Base-by-base conservation (phyloP, 2,329 filamentous ascomycete species). In the Fusarium dlaminii region DNA sequence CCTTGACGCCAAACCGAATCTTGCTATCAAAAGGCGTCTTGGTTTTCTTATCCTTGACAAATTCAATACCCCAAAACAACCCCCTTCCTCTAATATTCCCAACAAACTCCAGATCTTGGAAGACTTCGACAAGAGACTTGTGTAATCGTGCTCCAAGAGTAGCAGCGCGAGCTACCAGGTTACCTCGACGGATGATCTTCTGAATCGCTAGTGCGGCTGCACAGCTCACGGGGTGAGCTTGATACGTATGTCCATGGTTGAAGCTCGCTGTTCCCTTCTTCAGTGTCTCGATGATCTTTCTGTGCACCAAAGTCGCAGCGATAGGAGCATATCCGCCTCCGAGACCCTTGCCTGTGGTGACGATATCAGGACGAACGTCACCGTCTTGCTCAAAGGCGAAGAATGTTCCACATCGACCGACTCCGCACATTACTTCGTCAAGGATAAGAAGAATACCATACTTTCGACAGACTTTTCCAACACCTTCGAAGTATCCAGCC, bases 391-490 rank as follows among this genome's bases (percentile, higher is more conserved):
- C 85, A 87, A 89, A 93, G 4, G 89, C 88, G 81, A 93, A 88
- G 73, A 91, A 80, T 9, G 83, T 86, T 0, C 90, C 90, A 0
- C 86, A 87, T 3, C 90, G 83, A 3, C 91, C 90, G 80, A 88
- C 88, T 5, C 91, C 91, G 54, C 89, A 91, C 92, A 95, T 94
- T 49, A 94, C 87, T 58, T 96, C 94, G 77, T 96, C 94, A 1
- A 96, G 82, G 51, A 96, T 91, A n/a, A 96, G 84, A 0, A 96
- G 87, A 0, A 91, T 90, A 1, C 92, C 93, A 77, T 96, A 86
- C 68, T 89, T 89, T 59, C 92, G 87, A 79, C 94, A 96, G 3
- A 96, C 84, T 5, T 84, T 83, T 76, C 88, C 88, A 81, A 96
- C 89, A 2, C 91, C 92, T 57, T 85, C 82, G 56, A 95, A 90